Conservation (phyloP, 768 basidiomycete species). For the Neoboletus magnificus region DNA sequence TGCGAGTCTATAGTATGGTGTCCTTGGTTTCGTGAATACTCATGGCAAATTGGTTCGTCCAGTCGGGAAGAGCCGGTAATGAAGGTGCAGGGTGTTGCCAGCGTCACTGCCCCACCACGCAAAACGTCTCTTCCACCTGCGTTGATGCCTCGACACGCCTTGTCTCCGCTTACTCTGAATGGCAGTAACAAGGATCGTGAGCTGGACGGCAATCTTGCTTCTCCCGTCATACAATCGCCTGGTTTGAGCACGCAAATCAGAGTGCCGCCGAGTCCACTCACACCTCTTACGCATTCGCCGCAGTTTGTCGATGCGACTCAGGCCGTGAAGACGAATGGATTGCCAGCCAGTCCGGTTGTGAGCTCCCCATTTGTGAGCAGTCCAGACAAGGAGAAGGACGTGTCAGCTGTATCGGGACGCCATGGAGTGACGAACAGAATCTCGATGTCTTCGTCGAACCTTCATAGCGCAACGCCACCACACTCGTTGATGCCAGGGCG, state of each 20-base stretch:
- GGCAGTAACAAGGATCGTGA: conserved; percentile 2
- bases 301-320: background rate
- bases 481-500: conserved; percentile 9
- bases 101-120: background rate
- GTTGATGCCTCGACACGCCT: conserved; percentile 18
- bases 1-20: background rate
- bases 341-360: conserved; percentile 7
- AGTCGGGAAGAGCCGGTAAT: conserved; percentile 26
- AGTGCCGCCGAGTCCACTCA: conserved; percentile 38
- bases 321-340: background rate
- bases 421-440: background rate
- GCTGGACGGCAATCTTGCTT: background rate
- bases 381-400: conserved; percentile 22
- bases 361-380: conserved; percentile 10
- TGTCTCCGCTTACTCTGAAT: conserved; percentile 18
- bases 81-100: background rate
- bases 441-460: conserved; percentile 15
- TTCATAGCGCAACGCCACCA: conserved; percentile 9
- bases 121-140: conserved; percentile 18
- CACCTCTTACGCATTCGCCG: conserved; percentile 8
- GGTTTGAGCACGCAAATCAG: conserved; percentile 27
- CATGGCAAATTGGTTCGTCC: background rate
- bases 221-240: conserved; percentile 35
- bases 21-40: background rate
- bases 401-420: conserved; percentile 6